Percentiles rank a stretch among this genome's conserved stretches.
phyloP scores from a whole-genome alignment of 2,329 filamentous ascomycete genomes.

The Bimuria novae-zelandiae region DNA sequence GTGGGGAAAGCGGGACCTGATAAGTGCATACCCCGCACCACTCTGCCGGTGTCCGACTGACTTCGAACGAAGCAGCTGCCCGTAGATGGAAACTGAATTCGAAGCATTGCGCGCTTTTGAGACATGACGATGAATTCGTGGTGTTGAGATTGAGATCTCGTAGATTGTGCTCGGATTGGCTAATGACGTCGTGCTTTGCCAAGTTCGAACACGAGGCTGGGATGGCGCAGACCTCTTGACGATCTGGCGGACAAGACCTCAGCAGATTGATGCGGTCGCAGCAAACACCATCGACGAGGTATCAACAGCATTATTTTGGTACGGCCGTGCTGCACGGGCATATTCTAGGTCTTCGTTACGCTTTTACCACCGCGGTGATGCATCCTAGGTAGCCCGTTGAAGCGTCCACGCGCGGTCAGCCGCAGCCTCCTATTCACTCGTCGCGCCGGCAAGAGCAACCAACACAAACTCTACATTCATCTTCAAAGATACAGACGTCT shows the following conservation, averaged over 20 bases:
- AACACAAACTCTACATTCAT: neutral
- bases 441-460: neutral
- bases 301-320: neutral
- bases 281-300: neutral
- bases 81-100: too few relatives aligned
- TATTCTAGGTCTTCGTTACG: neutral
- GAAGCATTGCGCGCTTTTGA: neutral
- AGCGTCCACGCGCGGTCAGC: conserved; percentile 2
- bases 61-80: neutral
- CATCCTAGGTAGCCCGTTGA: neutral
- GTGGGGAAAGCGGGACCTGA: neutral
- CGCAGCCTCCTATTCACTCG: neutral
- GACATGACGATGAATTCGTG: neutral
- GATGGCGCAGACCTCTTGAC: neutral
- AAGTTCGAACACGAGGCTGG: neutral
- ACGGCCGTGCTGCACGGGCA: neutral
- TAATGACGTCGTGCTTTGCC: neutral
- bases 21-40: neutral
- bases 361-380: neutral
- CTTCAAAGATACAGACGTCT: neutral
- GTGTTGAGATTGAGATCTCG: neutral
- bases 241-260: neutral
- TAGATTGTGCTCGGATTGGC: neutral
- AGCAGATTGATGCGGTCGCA: neutral
- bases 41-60: neutral